Percentiles rank a stretch among this genome's conserved stretches.
phyloP scores from a whole-genome alignment of 148 eudicot species.

The Cornus kousa region DNA sequence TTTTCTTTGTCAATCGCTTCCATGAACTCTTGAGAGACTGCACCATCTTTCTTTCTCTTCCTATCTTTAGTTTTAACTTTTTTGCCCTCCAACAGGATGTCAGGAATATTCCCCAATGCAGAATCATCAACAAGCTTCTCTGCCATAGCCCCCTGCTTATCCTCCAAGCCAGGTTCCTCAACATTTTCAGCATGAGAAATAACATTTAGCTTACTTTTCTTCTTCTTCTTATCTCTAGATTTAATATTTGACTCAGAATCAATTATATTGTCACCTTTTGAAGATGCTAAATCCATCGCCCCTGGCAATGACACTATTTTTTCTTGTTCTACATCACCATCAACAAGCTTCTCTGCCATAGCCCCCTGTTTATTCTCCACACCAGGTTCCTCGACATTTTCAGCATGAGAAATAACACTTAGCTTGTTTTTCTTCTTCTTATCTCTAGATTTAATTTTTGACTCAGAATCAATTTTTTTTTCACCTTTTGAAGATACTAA shows the following conservation, averaged over 20 bases:
- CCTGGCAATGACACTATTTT: conserved; percentile 8
- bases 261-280: not conserved
- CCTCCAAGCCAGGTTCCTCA: conserved; percentile 14
- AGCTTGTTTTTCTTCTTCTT: conserved; percentile 49
- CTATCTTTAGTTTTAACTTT: not conserved
- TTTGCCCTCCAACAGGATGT: conserved; percentile 14
- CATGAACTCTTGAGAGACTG: too few relatives aligned
- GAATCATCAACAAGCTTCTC: not conserved
- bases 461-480: not conserved
- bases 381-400: too few relatives aligned
- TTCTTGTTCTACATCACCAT: conserved; percentile 19
- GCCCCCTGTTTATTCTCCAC: too few relatives aligned
- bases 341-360: not conserved
- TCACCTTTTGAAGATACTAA: not conserved
- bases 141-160: not conserved
- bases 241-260: conserved; percentile 12
- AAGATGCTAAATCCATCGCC: not conserved
- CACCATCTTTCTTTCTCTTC: too few relatives aligned
- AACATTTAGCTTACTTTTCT: conserved; percentile 12
- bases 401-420: too few relatives aligned
- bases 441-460: conserved; percentile 30
- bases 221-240: conserved; percentile 57
- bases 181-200: conserved; percentile 16
- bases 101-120: conserved; percentile 8
- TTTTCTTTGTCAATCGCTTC: conserved; percentile 6